Evolutionary conservation across 805 yeast species (phyloP), one percentile per base, ranked within the genome.

Genomic region (Ogataea kodamae): DNA sequence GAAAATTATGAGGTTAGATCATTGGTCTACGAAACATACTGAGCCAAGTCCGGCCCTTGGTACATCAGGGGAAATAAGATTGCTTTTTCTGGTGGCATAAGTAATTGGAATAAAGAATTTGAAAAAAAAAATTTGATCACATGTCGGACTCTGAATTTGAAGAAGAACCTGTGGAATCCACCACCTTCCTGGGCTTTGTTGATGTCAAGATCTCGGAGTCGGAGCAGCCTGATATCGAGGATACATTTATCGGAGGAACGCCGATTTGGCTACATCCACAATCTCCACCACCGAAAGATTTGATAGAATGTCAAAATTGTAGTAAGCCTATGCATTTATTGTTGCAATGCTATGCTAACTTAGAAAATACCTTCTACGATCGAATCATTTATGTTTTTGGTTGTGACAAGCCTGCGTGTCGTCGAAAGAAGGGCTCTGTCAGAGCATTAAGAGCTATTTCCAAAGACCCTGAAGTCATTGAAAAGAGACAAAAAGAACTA

Each of bases 181-280:
- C 64, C 2, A 77, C 78, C 0, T 67, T 60, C 33, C 58, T 84
- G 13, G 94, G 90, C 1, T 78, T 69, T 49, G 74, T 78, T 8
- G 92, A 83, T 49, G 68, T 73, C 1, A 70, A 75, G n/a, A 68
- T 72, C 18, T 65, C 70, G 5, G 68, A 63, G 10, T 72, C 66
- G 3, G 76, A 69, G 21, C 48, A 43, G 22, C 68, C 76, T 18
- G 59, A 67, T 1, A 37, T 67, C 4, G 78, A 72, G 37, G 96
- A 87, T 50, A 76, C 94, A 0, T 79, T 86, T 43, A 70, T 90
- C 19, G 97, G 97, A 1, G 94, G 95, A 1, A 58, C 61, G 22
- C 86, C 89, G 6, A 52, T 76, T 6, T 81, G 95, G 94, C 56
- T 86, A 20, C 72, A 79, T 43, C 68, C 70, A 3, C 62, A 66